Conservation (phyloP, 139 green algal genomes). For the Pseudopediastrum boryanum region DNA sequence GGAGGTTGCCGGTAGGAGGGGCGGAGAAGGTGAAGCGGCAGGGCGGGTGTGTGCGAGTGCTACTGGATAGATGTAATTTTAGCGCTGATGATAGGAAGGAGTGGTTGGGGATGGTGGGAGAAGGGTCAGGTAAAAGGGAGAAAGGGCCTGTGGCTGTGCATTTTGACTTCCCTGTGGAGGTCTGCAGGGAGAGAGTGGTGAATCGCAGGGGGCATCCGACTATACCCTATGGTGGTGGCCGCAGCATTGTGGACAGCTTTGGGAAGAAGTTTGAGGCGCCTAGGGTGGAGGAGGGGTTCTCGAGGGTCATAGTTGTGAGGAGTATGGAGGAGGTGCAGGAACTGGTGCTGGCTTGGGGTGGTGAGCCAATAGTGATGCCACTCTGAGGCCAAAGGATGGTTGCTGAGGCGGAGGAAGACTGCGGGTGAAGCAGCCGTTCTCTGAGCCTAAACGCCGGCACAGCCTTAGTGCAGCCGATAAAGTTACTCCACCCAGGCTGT, state of each 20-base stretch:
- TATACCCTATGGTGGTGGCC: not conserved
- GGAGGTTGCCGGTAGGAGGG: not conserved
- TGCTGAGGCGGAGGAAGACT: too few relatives aligned
- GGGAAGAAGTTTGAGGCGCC: not conserved
- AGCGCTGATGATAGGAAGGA: not conserved
- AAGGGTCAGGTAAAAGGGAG: not conserved
- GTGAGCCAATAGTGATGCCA: too few relatives aligned
- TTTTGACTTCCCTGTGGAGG: not conserved
- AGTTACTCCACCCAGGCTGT: too few relatives aligned
- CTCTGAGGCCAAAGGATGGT: too few relatives aligned
- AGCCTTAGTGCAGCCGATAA: too few relatives aligned
- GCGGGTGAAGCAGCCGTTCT: too few relatives aligned
- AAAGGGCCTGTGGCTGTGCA: not conserved
- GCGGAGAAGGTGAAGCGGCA: not conserved
- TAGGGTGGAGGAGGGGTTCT: too few relatives aligned
- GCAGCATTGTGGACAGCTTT: not conserved
- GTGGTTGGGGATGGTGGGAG: not conserved
- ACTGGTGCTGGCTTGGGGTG: too few relatives aligned
- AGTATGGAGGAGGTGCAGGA: too few relatives aligned
- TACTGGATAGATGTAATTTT: not conserved
- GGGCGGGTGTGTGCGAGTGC: not conserved
- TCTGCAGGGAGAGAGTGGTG: not conserved
- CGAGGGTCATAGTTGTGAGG: too few relatives aligned
- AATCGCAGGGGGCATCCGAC: not conserved
- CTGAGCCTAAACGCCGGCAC: too few relatives aligned